A percentile compares a stretch with the other conserved stretches of the same genome.
Evolutionary conservation across 2,329 filamentous ascomycete genomes (phyloP).

Genomic region (Ophiognomonia clavigignenti-juglandacearum): DNA sequence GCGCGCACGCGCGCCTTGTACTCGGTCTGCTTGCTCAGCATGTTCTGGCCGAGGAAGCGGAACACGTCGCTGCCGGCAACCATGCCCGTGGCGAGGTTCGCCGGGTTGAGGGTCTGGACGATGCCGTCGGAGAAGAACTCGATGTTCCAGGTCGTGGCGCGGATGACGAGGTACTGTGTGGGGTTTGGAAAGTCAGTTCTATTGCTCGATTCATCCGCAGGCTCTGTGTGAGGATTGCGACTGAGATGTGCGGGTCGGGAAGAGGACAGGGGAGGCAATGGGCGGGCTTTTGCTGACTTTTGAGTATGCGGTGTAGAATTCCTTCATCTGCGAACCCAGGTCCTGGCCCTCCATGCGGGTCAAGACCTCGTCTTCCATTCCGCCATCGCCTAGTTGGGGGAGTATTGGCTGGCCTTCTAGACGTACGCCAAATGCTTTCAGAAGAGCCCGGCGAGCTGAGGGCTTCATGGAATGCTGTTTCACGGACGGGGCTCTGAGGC

Average conservation of each 20-base stretch:
- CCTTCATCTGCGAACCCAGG: conserved; percentile 22
- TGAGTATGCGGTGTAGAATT: conserved; percentile 25
- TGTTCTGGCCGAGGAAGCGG: conserved; percentile 23
- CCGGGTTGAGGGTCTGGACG: conserved; percentile 20
- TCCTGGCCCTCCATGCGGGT: conserved; percentile 23
- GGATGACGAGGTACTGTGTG: conserved; percentile 20
- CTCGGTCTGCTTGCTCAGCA: conserved; percentile 20
- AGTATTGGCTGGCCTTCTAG: neutral
- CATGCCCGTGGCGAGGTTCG: conserved; percentile 19
- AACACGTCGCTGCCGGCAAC: conserved; percentile 22
- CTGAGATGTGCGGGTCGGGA: no score
- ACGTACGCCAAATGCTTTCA: conserved; percentile 16
- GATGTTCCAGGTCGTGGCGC: conserved; percentile 20
- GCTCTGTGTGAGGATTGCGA: no score
- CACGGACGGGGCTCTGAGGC: neutral
- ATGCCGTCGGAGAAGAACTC: conserved; percentile 23
- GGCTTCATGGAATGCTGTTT: neutral
- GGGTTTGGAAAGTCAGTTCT: neutral
- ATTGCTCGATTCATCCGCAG: no score
- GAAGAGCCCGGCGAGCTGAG: conserved; percentile 10
- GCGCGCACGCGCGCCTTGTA: conserved; percentile 20
- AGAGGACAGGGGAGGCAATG: no score
- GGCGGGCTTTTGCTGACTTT: conserved; percentile 18
- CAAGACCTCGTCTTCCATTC: conserved; percentile 22
- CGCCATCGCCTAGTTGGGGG: conserved; percentile 17